Evolutionary conservation across 2,329 filamentous ascomycete genomes (phyloP).

Genomic region (Aspergillus spinulosporus): DNA sequence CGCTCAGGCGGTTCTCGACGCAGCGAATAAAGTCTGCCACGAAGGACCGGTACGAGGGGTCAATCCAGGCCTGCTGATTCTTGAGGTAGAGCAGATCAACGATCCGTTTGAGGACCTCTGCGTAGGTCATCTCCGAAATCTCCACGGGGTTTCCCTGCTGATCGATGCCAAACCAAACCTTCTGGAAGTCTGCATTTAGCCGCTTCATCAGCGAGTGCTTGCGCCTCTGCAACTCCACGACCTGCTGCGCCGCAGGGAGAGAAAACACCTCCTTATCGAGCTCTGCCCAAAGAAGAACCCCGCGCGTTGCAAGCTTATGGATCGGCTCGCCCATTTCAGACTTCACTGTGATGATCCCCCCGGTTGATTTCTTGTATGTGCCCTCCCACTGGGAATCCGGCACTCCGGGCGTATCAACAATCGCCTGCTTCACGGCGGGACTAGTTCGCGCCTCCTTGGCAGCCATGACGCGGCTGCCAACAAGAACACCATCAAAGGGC

Average conservation of each 20-base stretch:
- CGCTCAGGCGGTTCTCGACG: slow-evolving; percentile 73
- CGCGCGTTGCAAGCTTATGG: slow-evolving; percentile 41
- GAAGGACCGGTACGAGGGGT: slow-evolving; percentile 73
- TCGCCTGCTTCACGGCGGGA: slow-evolving; percentile 78
- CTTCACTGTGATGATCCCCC: slow-evolving; percentile 88
- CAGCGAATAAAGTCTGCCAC: slow-evolving; percentile 79
- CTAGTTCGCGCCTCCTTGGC: slow-evolving; percentile 89
- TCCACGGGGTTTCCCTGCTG: slow-evolving; percentile 73
- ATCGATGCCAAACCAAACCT: slow-evolving; percentile 90
- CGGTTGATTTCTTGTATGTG: slow-evolving; percentile 82
- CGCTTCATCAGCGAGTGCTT: slow-evolving; percentile 86
- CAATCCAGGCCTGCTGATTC: slow-evolving; percentile 85
- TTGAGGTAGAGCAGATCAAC: slow-evolving; percentile 84
- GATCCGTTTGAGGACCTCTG: slow-evolving; percentile 77
- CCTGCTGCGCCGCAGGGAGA: slow-evolving; percentile 39
- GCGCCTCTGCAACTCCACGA: slow-evolving; percentile 80
- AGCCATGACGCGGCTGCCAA: slow-evolving; percentile 92
- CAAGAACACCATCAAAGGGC: slow-evolving; percentile 90
- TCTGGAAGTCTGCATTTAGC: slow-evolving; percentile 89
- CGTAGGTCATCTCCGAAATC: slow-evolving; percentile 90
- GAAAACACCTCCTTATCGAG: slow-evolving; percentile 32
- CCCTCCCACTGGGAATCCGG: slow-evolving; percentile 81
- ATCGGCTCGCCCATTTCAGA: slow-evolving; percentile 47
- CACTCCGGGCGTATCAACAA: slow-evolving; percentile 67
- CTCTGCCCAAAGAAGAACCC: slow-evolving; percentile 40